Evolutionary conservation across 345 rosid species (phyloP).

Genomic region (Gynandropsis gynandra): DNA sequence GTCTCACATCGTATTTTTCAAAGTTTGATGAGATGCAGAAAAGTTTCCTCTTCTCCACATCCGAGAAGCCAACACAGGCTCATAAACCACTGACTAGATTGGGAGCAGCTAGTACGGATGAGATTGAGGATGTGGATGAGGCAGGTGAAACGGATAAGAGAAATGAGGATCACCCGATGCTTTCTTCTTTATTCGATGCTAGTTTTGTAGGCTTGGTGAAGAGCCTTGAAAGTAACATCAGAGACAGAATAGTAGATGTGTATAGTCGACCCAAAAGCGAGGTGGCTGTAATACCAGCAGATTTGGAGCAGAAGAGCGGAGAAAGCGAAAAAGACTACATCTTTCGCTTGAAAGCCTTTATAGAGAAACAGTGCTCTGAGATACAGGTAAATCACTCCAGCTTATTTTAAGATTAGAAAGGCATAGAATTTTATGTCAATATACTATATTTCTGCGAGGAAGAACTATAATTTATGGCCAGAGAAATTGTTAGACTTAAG

Average conservation of each 20-base stretch:
- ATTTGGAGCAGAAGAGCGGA: slow-evolving; percentile 68
- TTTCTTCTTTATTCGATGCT: slow-evolving; percentile 47
- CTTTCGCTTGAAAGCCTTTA: slow-evolving; percentile 61
- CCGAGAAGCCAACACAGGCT: slow-evolving; percentile 41
- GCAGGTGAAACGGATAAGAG: slow-evolving; percentile 39
- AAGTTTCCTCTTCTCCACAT: slow-evolving; percentile 60
- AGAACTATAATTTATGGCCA: too few relatives aligned
- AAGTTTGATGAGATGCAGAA: slow-evolving; percentile 89
- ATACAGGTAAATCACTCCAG: slow-evolving; percentile 49
- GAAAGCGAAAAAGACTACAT: slow-evolving; percentile 67
- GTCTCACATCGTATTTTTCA: slow-evolving; percentile 68
- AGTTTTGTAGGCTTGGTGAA: slow-evolving; percentile 49
- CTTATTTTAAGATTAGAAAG: background rate
- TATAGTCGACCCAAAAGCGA: slow-evolving; percentile 75
- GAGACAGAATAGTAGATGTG: slow-evolving; percentile 60
- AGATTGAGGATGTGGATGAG: slow-evolving; percentile 61
- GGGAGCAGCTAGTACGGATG: slow-evolving; percentile 69
- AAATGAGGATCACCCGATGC: slow-evolving; percentile 66
- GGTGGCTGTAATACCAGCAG: slow-evolving; percentile 84
- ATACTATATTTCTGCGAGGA: too few relatives aligned
- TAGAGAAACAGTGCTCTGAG: slow-evolving; percentile 84
- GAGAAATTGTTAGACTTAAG: too few relatives aligned
- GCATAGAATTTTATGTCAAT: too few relatives aligned
- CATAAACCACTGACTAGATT: slow-evolving; percentile 69
- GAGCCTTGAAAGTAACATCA: slow-evolving; percentile 53